Evolutionary conservation across 352 stramenopile species (phyloP).

Genomic region (Pythium oligandrum): DNA sequence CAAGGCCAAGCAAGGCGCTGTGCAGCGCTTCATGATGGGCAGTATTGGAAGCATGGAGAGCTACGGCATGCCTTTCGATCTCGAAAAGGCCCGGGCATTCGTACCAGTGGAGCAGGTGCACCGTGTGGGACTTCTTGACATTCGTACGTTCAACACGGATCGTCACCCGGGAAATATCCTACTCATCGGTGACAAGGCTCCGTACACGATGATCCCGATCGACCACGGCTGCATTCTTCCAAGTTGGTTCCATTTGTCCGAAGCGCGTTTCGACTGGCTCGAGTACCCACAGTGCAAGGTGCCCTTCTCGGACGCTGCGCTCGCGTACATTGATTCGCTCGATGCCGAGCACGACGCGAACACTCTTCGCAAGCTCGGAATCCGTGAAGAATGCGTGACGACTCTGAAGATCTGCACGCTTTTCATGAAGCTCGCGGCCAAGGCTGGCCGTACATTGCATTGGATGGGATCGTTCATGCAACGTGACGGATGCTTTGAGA

Average conservation of each 20-base stretch:
- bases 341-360: constrained; percentile 47
- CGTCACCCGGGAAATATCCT: constrained; percentile 80
- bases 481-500: constrained; percentile 60
- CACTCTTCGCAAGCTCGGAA: constrained; percentile 45
- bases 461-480: constrained; percentile 76
- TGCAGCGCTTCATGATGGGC: constrained; percentile 80
- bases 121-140: constrained; percentile 73
- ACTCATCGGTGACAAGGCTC: constrained; percentile 68
- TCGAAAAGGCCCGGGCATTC: constrained; percentile 52
- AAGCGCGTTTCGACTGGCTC: constrained; percentile 79
- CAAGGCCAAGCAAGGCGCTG: constrained; percentile 53
- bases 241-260: constrained; percentile 78
- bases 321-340: constrained; percentile 52
- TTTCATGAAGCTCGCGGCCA: constrained; percentile 54
- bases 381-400: constrained; percentile 66
- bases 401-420: constrained; percentile 76
- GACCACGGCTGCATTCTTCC: constrained; percentile 74
- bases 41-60: constrained; percentile 77
- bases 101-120: constrained; percentile 76
- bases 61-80: constrained; percentile 73
- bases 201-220: constrained; percentile 75
- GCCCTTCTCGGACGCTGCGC: constrained; percentile 34
- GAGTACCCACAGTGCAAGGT: constrained; percentile 68
- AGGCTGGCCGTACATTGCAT: constrained; percentile 39
- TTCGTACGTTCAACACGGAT: constrained; percentile 85